Conservation (phyloP, 345 rosid species). For the Carallia brachiata region DNA sequence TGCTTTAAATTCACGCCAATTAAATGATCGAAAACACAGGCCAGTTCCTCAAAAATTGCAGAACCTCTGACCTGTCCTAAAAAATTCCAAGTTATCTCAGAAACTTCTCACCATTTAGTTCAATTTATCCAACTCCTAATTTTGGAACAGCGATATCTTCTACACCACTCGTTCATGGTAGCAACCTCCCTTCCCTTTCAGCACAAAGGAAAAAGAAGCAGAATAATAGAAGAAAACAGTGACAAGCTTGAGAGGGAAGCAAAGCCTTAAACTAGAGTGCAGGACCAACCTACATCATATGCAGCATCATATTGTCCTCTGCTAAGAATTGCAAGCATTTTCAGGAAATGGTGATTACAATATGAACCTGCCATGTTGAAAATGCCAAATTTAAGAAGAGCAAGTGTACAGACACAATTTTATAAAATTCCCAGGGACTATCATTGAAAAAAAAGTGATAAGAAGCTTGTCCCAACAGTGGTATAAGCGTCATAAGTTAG, state of each 20-base stretch:
- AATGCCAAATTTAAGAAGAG: neutral
- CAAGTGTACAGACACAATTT: neutral
- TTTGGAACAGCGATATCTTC: neutral
- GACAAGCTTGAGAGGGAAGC: neutral
- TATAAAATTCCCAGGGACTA: neutral
- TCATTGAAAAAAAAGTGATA: neutral
- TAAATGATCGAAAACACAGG: too few relatives aligned
- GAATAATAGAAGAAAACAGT: neutral
- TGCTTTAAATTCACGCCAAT: too few relatives aligned
- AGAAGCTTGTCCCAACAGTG: neutral
- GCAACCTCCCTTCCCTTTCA: neutral
- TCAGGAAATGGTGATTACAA: conserved; percentile 90
- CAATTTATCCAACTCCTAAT: neutral
- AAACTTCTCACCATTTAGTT: neutral
- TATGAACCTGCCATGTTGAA: conserved; percentile 56
- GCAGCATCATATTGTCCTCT: conserved; percentile 73
- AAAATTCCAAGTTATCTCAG: neutral
- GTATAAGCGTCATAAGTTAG: neutral
- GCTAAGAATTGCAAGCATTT: conserved; percentile 64
- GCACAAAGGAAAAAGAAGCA: neutral
- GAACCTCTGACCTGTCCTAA: neutral
- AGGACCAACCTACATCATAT: conserved; percentile 55
- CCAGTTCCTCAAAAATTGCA: too few relatives aligned
- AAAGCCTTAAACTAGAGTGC: neutral
- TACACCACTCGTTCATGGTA: neutral